Conservation (phyloP, 2,329 filamentous ascomycete species). For the Cercospora berteroae region DNA sequence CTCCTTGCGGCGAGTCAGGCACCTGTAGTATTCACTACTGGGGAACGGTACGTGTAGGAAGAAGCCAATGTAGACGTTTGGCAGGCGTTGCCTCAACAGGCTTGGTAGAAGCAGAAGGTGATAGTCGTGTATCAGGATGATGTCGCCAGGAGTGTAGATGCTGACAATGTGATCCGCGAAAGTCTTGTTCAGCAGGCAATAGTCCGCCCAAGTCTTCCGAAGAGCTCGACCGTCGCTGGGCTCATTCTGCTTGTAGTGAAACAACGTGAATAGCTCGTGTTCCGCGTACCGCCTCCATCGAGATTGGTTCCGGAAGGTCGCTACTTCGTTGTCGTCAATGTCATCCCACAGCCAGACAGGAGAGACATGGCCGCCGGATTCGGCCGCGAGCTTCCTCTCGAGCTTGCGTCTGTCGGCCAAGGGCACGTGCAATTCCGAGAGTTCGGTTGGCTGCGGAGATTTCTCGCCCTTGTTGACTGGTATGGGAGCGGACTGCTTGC, state of each 20-base stretch:
- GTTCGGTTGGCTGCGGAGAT: constrained; percentile 38
- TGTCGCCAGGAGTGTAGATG: constrained; percentile 86
- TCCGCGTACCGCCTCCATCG: constrained; percentile 90
- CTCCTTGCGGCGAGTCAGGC: constrained; percentile 83
- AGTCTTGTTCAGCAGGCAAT: constrained; percentile 86
- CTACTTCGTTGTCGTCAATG: constrained; percentile 62
- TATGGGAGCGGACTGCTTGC: constrained; percentile 75
- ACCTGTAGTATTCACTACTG: constrained; percentile 91
- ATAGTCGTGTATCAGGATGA: constrained; percentile 92
- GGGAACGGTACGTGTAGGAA: constrained; percentile 94
- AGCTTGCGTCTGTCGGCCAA: constrained; percentile 68
- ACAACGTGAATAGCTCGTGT: constrained; percentile 84
- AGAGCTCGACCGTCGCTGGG: constrained; percentile 81
- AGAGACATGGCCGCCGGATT: constrained; percentile 73
- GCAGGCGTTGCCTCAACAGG: constrained; percentile 79
- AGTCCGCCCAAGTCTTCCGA: constrained; percentile 84
- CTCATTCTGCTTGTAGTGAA: constrained; percentile 95
- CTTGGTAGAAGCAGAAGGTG: constrained; percentile 86
- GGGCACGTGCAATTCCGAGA: constrained; percentile 69
- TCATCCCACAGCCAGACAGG: constrained; percentile 89
- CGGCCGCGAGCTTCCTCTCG: constrained; percentile 69
- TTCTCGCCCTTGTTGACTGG: constrained; percentile 62
- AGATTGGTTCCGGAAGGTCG: constrained; percentile 74
- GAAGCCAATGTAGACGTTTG: constrained; percentile 91
- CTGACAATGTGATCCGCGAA: constrained; percentile 88